Conservation (phyloP, 1,284 basidiomycete species). For the Puccinia novopanici region DNA sequence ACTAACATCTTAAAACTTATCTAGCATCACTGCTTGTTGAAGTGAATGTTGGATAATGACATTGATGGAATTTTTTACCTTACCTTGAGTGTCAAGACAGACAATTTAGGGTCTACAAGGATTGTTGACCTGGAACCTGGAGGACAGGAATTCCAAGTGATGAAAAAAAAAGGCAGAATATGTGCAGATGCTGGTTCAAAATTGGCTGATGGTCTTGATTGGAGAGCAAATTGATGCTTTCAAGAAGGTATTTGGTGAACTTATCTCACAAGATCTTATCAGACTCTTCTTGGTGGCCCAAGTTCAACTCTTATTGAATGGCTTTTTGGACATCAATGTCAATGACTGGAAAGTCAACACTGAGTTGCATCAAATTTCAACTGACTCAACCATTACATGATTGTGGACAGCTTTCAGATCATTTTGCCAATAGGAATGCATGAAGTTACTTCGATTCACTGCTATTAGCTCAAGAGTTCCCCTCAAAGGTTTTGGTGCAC, state of each 20-base stretch:
- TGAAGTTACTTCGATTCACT: slow-evolving; percentile 85
- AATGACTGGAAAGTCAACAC: slow-evolving; percentile 97
- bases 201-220: slow-evolving; percentile 90
- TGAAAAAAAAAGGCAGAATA: slow-evolving; percentile 95
- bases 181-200: slow-evolving; percentile 85
- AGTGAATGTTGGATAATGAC: slow-evolving; percentile 87
- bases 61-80: slow-evolving; percentile 64
- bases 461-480: too few relatives aligned
- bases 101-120: slow-evolving; percentile 82
- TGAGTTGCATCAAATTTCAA: slow-evolving; percentile 61
- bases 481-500: too few relatives aligned
- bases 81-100: slow-evolving; percentile 62
- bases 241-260: slow-evolving; percentile 89
- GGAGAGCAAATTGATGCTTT: slow-evolving; percentile 86
- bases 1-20: background rate
- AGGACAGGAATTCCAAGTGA: too few relatives aligned
- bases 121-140: slow-evolving; percentile 81
- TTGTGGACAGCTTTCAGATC: slow-evolving; percentile 99
- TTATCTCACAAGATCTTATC: slow-evolving; percentile 67
- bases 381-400: slow-evolving; percentile 92
- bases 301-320: slow-evolving; percentile 40
- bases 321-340: slow-evolving; percentile 98
- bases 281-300: slow-evolving; percentile 46
- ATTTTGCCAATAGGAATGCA: slow-evolving; percentile 93
- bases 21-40: slow-evolving; percentile 61